Percentiles rank a stretch among this genome's conserved stretches.
phyloP scores from a whole-genome alignment of 2,329 filamentous ascomycete genomes.

The Cercospora sesami region DNA sequence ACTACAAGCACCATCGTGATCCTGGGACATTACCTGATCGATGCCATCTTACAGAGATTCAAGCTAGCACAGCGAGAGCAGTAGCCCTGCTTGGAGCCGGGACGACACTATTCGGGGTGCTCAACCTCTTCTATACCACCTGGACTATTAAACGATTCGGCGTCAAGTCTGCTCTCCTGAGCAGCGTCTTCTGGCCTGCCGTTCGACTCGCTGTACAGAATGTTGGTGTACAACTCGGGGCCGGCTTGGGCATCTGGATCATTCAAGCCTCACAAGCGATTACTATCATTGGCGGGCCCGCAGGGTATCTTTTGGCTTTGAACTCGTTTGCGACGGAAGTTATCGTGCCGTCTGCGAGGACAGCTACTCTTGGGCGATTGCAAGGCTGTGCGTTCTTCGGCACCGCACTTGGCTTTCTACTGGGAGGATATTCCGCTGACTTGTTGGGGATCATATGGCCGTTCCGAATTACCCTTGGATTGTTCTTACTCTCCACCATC shows the following conservation, averaged over 20 bases:
- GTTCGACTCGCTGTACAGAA: conserved; percentile 65
- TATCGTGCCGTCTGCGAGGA: conserved; percentile 60
- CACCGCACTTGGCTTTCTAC: conserved; percentile 62
- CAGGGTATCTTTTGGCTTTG: conserved; percentile 67
- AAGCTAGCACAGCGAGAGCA: conserved; percentile 63
- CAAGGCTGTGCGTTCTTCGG: conserved; percentile 69
- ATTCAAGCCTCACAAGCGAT: conserved; percentile 68
- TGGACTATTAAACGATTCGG: conserved; percentile 68
- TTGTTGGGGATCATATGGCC: conserved; percentile 63
- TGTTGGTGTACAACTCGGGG: conserved; percentile 63
- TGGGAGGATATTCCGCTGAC: conserved; percentile 66
- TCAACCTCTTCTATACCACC: conserved; percentile 67
- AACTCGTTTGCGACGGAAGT: conserved; percentile 69
- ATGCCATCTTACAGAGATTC: conserved; percentile 63
- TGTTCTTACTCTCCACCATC: conserved; percentile 51
- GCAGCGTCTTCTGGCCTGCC: conserved; percentile 65
- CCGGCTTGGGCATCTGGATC: conserved; percentile 63
- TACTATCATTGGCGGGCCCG: conserved; percentile 66
- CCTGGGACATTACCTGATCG: conserved; percentile 50
- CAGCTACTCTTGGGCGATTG: conserved; percentile 64
- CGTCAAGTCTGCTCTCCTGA: conserved; percentile 61
- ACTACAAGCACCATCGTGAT: conserved; percentile 60
- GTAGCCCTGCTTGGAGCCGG: conserved; percentile 66
- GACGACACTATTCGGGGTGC: conserved; percentile 66
- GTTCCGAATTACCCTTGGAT: conserved; percentile 62